phyloP scores from a whole-genome alignment of 495 filamentous ascomycete species.

The Lasiosphaeris hirsuta region DNA sequence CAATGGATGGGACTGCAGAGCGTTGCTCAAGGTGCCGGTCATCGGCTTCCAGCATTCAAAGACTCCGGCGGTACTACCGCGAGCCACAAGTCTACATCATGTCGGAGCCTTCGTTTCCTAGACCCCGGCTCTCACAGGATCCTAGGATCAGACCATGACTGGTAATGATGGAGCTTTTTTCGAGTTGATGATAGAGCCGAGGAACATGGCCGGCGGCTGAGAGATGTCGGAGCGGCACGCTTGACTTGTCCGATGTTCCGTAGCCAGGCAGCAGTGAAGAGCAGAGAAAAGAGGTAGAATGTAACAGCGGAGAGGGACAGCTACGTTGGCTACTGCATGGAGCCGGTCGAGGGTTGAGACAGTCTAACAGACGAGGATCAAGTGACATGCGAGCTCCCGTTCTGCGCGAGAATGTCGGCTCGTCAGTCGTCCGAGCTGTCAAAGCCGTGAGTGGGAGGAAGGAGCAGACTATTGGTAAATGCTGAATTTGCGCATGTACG shows the following conservation, averaged over 20 bases:
- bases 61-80: not conserved
- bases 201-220: not conserved
- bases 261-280: not conserved
- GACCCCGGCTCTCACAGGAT: constrained; percentile 8
- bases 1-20: no score
- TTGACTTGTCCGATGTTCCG: not conserved
- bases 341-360: not conserved
- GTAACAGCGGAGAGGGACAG: not conserved
- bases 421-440: no score
- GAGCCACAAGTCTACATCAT: not conserved
- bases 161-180: no score
- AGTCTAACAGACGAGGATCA: not conserved
- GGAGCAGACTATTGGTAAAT: no score
- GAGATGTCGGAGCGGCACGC: constrained; percentile 4
- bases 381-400: not conserved
- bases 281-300: not conserved
- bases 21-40: no score
- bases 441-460: no score
- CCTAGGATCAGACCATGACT: not conserved
- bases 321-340: not conserved
- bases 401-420: not conserved
- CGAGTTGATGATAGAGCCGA: constrained; percentile 4
- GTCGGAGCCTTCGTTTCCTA: constrained; percentile 14
- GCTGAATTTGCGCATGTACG: no score
- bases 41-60: no score